Percentiles rank a stretch among this genome's conserved stretches.
phyloP scores from a whole-genome alignment of 2,329 filamentous ascomycete genomes.

The Sarocladium oryzae region DNA sequence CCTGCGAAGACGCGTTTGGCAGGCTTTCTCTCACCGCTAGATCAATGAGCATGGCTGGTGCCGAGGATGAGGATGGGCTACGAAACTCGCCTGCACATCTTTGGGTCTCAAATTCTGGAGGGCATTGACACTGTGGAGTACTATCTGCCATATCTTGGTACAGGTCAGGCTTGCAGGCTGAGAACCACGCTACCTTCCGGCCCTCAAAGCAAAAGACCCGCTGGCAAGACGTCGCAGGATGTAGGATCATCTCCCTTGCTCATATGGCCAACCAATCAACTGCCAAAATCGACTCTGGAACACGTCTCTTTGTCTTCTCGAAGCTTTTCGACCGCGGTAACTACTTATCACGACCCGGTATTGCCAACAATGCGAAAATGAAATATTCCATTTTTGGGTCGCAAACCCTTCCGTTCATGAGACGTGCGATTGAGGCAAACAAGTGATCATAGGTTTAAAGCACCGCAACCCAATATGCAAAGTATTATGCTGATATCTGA shows the following conservation, averaged over 20 bases:
- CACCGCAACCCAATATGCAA: too few relatives aligned
- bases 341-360: not conserved
- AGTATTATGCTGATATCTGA: too few relatives aligned
- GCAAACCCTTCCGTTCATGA: too few relatives aligned
- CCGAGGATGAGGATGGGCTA: too few relatives aligned
- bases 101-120: not conserved
- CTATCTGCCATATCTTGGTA: not conserved
- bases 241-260: not conserved
- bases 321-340: not conserved
- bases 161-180: not conserved
- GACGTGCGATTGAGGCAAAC: too few relatives aligned
- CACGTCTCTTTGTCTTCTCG: slow-evolving; percentile 3
- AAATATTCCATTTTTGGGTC: too few relatives aligned
- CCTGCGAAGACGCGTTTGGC: too few relatives aligned
- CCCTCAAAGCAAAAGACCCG: not conserved
- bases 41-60: too few relatives aligned
- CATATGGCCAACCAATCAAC: not conserved
- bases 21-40: too few relatives aligned
- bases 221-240: not conserved
- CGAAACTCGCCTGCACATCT: not conserved
- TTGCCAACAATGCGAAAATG: not conserved
- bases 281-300: not conserved
- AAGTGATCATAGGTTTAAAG: too few relatives aligned
- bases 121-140: not conserved
- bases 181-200: slow-evolving; percentile 1